A percentile compares a stretch with the other conserved stretches of the same genome.
Evolutionary conservation across 177 flowering plant species (phyloP).

Genomic region (Vitis hybrid): DNA sequence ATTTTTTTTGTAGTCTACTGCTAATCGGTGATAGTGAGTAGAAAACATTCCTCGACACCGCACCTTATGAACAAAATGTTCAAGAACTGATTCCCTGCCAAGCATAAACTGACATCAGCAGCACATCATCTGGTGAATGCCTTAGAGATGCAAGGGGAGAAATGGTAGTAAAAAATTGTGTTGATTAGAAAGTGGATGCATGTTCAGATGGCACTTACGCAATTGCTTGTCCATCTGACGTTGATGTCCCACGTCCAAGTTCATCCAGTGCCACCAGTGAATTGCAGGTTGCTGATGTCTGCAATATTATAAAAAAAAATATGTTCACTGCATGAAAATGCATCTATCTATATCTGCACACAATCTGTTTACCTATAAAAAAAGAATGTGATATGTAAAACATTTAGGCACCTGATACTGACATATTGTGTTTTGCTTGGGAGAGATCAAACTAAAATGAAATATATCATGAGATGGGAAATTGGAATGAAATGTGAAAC

Average conservation of each 20-base stretch:
- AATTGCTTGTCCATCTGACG: slow-evolving; percentile 99
- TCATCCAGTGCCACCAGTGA: slow-evolving; percentile 97
- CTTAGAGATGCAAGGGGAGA: background rate
- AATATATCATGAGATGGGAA: too few species aligned
- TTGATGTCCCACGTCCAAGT: slow-evolving; percentile 98
- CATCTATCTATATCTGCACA: background rate
- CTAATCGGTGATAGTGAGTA: slow-evolving; percentile 90
- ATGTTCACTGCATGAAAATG: background rate
- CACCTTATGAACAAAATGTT: slow-evolving; percentile 74
- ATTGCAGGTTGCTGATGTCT: slow-evolving; percentile 80
- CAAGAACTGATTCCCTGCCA: slow-evolving; percentile 88
- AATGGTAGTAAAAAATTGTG: too few species aligned
- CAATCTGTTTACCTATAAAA: too few species aligned
- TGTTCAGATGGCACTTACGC: slow-evolving; percentile 56
- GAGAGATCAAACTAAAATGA: too few species aligned
- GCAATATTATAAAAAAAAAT: slow-evolving; percentile 14
- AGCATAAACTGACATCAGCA: slow-evolving; percentile 4
- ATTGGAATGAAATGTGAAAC: background rate
- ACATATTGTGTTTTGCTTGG: too few species aligned
- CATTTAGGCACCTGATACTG: too few species aligned
- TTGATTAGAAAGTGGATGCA: background rate
- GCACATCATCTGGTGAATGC: background rate
- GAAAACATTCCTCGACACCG: slow-evolving; percentile 94
- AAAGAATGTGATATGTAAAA: too few species aligned
- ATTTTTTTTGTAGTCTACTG: slow-evolving; percentile 66